Percentiles rank a stretch among this genome's conserved stretches.
Conservation (phyloP, 2,329 filamentous ascomycete species). For the Fusarium sp. region DNA sequence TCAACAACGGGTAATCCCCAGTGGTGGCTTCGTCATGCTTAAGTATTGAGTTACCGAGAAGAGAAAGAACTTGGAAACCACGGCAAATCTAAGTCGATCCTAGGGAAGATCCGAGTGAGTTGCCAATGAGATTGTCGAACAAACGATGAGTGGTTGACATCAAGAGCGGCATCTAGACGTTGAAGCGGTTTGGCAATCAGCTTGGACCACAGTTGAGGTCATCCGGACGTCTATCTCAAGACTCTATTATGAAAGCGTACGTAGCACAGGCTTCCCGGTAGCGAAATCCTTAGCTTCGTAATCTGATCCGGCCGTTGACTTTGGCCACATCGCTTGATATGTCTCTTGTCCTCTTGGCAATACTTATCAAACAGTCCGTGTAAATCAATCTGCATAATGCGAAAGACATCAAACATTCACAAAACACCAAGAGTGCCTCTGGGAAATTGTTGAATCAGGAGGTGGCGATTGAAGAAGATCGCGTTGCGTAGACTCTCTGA, state of each 20-base stretch:
- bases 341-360: slow-evolving; percentile 9
- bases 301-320: slow-evolving; percentile 10
- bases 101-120: slow-evolving; percentile 12
- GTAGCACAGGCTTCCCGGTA: slow-evolving; percentile 8
- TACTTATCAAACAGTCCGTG: not conserved
- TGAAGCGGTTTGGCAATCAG: not conserved
- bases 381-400: not conserved
- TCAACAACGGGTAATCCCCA: not conserved
- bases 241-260: not conserved
- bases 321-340: not conserved
- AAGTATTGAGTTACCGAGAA: slow-evolving; percentile 4
- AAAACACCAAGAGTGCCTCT: not conserved
- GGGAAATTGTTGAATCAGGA: slow-evolving; percentile 10
- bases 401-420: not conserved
- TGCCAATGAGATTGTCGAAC: not conserved
- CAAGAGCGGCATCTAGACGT: not conserved
- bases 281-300: slow-evolving; percentile 11
- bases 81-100: slow-evolving; percentile 3
- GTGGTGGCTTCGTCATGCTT: slow-evolving; percentile 13
- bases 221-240: not conserved
- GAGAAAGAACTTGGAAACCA: slow-evolving; percentile 7
- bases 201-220: slow-evolving; percentile 1
- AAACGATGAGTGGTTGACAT: not conserved
- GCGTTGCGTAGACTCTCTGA: slow-evolving; percentile 18
- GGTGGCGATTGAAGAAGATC: slow-evolving; percentile 25